Conservation (phyloP, 106 monocot genomes). For the Dioscorea dumetorum region DNA sequence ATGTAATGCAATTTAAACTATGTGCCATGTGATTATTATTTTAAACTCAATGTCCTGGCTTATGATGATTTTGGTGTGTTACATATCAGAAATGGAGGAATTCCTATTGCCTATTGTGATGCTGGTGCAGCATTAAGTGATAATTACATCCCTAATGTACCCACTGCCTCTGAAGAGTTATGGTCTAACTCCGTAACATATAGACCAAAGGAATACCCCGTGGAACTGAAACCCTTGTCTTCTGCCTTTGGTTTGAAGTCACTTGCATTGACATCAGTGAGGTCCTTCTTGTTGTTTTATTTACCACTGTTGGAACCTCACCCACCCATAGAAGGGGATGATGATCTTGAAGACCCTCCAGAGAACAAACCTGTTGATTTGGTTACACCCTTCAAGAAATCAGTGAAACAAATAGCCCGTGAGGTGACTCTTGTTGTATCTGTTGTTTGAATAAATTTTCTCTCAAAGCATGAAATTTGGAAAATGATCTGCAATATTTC, state of each 20-base stretch:
- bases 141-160: slow-evolving; percentile 19
- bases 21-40: background rate
- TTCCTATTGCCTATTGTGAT: slow-evolving; percentile 72
- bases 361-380: slow-evolving; percentile 58
- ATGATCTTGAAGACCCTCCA: slow-evolving; percentile 33
- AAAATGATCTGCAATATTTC: no score
- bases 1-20: no score
- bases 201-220: slow-evolving; percentile 57
- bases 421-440: slow-evolving; percentile 45
- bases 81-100: slow-evolving; percentile 44
- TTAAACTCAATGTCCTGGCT: background rate
- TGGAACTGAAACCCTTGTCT: slow-evolving; percentile 75
- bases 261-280: slow-evolving; percentile 64
- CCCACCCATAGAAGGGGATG: slow-evolving; percentile 47
- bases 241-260: slow-evolving; percentile 77
- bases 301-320: slow-evolving; percentile 83
- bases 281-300: slow-evolving; percentile 83
- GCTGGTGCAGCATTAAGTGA: slow-evolving; percentile 43
- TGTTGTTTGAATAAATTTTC: background rate
- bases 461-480: background rate
- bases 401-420: slow-evolving; percentile 82
- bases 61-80: slow-evolving; percentile 3
- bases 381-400: slow-evolving; percentile 73
- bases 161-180: slow-evolving; percentile 11
- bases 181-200: slow-evolving; percentile 14